Evolutionary conservation across 495 filamentous ascomycete species (phyloP), one percentile per base, ranked within the genome.

Genomic region (Aspergillus ellipticus): DNA sequence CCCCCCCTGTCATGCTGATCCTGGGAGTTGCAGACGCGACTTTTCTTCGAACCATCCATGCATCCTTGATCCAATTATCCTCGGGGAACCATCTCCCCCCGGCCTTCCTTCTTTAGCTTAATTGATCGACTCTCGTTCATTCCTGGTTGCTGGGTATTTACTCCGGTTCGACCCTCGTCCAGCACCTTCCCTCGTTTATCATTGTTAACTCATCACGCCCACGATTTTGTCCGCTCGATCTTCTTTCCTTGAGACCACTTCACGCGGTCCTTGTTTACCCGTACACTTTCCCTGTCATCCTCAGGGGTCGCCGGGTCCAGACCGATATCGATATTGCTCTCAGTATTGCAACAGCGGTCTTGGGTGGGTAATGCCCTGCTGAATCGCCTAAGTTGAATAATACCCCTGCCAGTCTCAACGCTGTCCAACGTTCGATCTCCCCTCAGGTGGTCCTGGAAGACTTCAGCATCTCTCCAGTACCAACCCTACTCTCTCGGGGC

Each of bases 1-100:
- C 39, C 42, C 21, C 51, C 50, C 51, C 41, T 47, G 48, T 53
- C 48, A 45, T 28, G 31, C 26, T 39, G 50, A 53, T 43, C 51
- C 60, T 59, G 35, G 48, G 29, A 50, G 42, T 51, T 58, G 48
- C 56, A 58, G 51, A 61, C 28, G 55, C 46, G 42, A 58, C 52
- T 49, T 56, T 52, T 52, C 51, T 55, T 56, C 61, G 51, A 54
- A 58, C 48, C 48, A 55, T 58, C 31, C 51, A 59, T 60, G 63
- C 52, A 57, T 57, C 57, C 42, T 24, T 56, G 24, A 54, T 57
- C 47, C 50, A 56, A 52, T 54, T 55, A 35, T 24, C 51, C 39
- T 54, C 51, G 50, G 49, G 52, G 49, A 56, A 43, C 26, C 28
- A 43, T 33, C 45, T 57, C 42, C 54, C 52, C 54, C 33, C 54